These are phyloP conservation scores for Elsinoe batatas DNA, from an alignment of 2,329 filamentous ascomycete species.

Conservation along the genomic window DNA sequence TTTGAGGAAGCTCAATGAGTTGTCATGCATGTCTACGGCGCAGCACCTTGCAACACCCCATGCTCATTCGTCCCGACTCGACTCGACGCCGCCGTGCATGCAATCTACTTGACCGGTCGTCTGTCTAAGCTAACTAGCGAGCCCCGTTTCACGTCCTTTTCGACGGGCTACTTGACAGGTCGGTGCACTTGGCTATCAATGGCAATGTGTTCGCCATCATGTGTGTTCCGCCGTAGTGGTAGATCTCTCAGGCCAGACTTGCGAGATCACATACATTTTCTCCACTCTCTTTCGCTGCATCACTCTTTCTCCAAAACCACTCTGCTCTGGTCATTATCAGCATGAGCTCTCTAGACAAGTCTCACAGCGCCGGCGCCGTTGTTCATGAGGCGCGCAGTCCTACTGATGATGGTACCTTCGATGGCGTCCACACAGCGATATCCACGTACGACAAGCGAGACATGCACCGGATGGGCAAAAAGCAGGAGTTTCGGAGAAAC, in stretches of 20 bases:
- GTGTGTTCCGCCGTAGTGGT: neutral
- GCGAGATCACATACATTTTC: neutral
- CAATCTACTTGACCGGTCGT: neutral
- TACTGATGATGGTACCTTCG: neutral
- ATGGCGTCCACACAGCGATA: slow-evolving; percentile 4
- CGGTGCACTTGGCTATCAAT: neutral
- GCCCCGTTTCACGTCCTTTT: slow-evolving; percentile 2
- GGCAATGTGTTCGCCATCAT: neutral
- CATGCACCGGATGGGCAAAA: slow-evolving; percentile 42
- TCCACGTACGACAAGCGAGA: slow-evolving; percentile 21
- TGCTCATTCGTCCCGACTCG: slow-evolving; percentile 1
- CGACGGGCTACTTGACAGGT: neutral
- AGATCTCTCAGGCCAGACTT: neutral
- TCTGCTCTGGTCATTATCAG: neutral
- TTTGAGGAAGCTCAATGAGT: slow-evolving; percentile 5
- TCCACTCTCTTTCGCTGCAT: neutral
- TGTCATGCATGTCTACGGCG: neutral
- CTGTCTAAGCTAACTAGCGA: neutral
- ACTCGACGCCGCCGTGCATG: neutral
- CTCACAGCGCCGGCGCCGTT: neutral
- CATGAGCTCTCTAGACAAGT: neutral
- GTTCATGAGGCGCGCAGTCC: neutral
- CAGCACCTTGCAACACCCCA: neutral
- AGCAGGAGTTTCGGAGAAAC: slow-evolving; percentile 40
- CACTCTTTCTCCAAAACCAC: slow-evolving; percentile 11